Evolutionary conservation across 345 rosid genomes (phyloP).

Genomic region (Triadica sebifera): DNA sequence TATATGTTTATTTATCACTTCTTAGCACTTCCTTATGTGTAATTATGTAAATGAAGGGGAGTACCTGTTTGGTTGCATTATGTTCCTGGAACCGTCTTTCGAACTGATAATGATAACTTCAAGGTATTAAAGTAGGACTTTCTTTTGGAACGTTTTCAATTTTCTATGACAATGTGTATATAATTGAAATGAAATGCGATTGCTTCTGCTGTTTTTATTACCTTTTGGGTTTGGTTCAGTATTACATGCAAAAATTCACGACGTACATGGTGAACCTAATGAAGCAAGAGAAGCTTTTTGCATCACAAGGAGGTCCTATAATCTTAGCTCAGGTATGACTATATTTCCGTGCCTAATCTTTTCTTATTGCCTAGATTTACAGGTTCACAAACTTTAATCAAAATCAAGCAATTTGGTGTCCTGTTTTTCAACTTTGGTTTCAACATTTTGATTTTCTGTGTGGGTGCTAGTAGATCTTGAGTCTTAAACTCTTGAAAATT

Average conservation of each 20-base stretch:
- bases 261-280: constrained; percentile 68
- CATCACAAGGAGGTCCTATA: constrained; percentile 95
- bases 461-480: background rate
- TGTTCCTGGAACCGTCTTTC: constrained; percentile 79
- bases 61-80: constrained; percentile 93
- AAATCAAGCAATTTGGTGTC: background rate
- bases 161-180: background rate
- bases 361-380: background rate
- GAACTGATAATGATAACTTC: constrained; percentile 75
- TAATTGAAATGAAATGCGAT: background rate
- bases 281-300: constrained; percentile 88
- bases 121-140: constrained; percentile 43
- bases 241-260: constrained; percentile 78
- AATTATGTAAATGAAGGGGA: constrained; percentile 42
- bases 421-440: background rate
- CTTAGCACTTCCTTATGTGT: background rate
- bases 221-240: constrained; percentile 39
- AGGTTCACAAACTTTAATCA: background rate
- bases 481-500: background rate
- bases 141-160: background rate
- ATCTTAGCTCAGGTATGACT: constrained; percentile 73
- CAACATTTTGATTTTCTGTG: background rate
- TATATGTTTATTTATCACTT: background rate
- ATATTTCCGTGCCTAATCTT: background rate
- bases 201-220: constrained; percentile 14